A percentile compares a stretch with the other conserved stretches of the same genome.
Evolutionary conservation across 2,329 filamentous ascomycete species (phyloP).

Genomic region (Cladosporium velox): DNA sequence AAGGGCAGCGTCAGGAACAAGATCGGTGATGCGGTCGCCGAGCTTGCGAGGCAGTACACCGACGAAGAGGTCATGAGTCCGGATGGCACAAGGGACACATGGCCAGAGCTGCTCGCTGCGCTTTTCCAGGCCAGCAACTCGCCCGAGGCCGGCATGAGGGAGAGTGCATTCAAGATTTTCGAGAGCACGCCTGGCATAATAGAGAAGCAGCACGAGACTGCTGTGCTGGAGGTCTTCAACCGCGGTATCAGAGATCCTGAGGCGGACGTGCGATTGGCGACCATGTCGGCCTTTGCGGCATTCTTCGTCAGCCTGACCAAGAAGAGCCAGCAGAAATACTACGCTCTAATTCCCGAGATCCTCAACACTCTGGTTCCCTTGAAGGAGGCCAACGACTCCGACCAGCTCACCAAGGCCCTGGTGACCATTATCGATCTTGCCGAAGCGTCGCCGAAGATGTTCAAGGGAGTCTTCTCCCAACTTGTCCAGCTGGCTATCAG

Average conservation of each 20-base stretch:
- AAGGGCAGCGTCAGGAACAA: conserved; percentile 83
- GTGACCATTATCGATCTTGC: conserved; percentile 91
- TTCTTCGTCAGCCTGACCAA: conserved; percentile 92
- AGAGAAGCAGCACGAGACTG: conserved; percentile 89
- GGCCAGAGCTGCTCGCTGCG: conserved; percentile 83
- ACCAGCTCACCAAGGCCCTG: conserved; percentile 86
- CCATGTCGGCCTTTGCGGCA: conserved; percentile 94
- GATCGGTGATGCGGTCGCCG: conserved; percentile 94
- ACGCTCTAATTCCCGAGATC: conserved; percentile 80
- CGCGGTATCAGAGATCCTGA: conserved; percentile 90
- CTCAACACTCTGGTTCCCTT: conserved; percentile 93
- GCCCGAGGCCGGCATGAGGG: conserved; percentile 76
- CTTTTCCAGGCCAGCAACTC: conserved; percentile 92
- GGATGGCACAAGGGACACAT: conserved; percentile 57
- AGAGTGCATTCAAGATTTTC: conserved; percentile 93
- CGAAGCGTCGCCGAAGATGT: conserved; percentile 95
- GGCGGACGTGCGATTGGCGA: conserved; percentile 82
- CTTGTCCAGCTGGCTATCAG: conserved; percentile 90
- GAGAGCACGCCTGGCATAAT: conserved; percentile 93
- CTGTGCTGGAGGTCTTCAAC: conserved; percentile 84
- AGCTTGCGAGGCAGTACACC: conserved; percentile 91
- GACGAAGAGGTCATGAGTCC: conserved; percentile 58
- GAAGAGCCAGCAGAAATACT: conserved; percentile 88
- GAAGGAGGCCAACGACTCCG: conserved; percentile 87
- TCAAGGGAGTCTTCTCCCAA: conserved; percentile 89